Conservation (phyloP, 2,329 filamentous ascomycete genomes). For the Coleophoma cylindrospora region DNA sequence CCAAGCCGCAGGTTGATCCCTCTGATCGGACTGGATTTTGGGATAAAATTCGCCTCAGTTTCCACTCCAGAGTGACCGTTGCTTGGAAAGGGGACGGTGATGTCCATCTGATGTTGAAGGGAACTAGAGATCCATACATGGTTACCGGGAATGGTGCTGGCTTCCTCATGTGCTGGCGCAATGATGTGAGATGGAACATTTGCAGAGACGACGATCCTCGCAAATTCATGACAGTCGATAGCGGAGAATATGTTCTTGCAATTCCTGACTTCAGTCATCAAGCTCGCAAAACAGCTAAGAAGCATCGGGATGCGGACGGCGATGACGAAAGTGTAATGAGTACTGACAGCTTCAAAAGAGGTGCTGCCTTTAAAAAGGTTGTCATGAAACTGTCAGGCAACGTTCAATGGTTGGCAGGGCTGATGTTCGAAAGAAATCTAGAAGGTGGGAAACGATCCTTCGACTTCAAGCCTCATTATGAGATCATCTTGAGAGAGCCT, state of each 20-base stretch:
- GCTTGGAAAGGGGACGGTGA: conserved; percentile 95
- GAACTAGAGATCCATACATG: conserved; percentile 85
- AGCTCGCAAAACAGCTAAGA: conserved; percentile 51
- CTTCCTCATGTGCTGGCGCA: conserved; percentile 98
- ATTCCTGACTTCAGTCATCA: conserved; percentile 91
- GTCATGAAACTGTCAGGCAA: conserved; percentile 98
- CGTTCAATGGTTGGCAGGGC: conserved; percentile 84
- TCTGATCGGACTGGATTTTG: conserved; percentile 96
- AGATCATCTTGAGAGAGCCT: conserved; percentile 80
- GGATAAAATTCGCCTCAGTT: conserved; percentile 94
- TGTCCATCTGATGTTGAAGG: conserved; percentile 89
- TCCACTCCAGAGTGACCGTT: conserved; percentile 85
- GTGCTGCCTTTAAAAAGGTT: conserved; percentile 94
- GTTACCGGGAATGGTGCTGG: conserved; percentile 90
- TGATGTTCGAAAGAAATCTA: conserved; percentile 87
- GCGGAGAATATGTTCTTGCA: conserved; percentile 90
- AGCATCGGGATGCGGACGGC: conserved; percentile 45
- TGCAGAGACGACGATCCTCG: conserved; percentile 82
- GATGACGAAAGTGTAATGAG: conserved; percentile 49
- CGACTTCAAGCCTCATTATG: conserved; percentile 87
- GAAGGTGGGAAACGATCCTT: conserved; percentile 70
- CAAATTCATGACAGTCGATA: conserved; percentile 92
- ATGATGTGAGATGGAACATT: conserved; percentile 83
- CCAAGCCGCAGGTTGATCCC: conserved; percentile 88
- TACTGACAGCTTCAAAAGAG: conserved; percentile 58